Evolutionary conservation across 164 flowering plant species (phyloP), one percentile per base, ranked within the genome.

Genomic region (Santalum album): DNA sequence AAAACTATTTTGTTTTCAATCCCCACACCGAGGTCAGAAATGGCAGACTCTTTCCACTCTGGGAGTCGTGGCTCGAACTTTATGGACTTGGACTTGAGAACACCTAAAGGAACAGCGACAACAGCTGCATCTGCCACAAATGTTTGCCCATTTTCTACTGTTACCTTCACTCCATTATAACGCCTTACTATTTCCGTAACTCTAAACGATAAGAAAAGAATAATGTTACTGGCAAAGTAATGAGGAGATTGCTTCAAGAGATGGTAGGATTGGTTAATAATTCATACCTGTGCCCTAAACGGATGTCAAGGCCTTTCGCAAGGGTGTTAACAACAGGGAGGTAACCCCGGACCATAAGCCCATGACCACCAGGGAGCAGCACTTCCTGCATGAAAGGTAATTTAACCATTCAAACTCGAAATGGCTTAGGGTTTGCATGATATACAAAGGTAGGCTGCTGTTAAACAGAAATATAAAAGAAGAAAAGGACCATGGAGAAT

Each of bases 271-370:
- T 16, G 19, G 3, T 18, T 7, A 21, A 11, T 45, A 5, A 21
- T 17, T 50, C 20, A 26, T 69, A 89, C 96, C 96, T 80, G 76
- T 87, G 96, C 26, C 67, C 56, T 51, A 90, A 67, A 49, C 92
- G 88, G 40, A 94, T 77, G 61, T 94, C 95, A 36, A 92, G 88
- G 55, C 95, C 99, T 74, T 85, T 90, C 27, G 96, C 88, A 52
- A 87, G 87, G 6, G 88, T 79, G 58, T 89, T 83, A 51, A 92
- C 79, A 26, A 87, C 97, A 26, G 99, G 96, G 34, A 61, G 78
- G 68, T 89, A 94, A 54, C 99, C 97, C 39, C 90, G 75, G 7
- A 94, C 96, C 99, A 94, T 94, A 36, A 94, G 95, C 50, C 95
- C 97, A 72, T 94, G 99, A 21, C 99, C 99, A 56, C 99, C 99